These are phyloP conservation scores for Tetradesmus obliquus DNA, from an alignment of 139 green algal species.

Conservation along the genomic window DNA sequence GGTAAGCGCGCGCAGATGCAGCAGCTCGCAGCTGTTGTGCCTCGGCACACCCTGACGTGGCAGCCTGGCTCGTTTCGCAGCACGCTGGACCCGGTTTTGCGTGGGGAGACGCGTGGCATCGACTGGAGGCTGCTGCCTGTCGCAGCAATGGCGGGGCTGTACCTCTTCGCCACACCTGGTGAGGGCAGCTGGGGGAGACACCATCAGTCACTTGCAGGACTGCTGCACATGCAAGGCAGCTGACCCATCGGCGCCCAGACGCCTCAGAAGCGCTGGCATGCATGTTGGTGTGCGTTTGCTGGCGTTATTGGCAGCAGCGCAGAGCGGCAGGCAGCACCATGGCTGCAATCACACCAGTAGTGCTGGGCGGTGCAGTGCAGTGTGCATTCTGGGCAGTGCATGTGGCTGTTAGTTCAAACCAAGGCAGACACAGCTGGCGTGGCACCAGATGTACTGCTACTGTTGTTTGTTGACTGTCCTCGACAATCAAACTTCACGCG, in stretches of 20 bases:
- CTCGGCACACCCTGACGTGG: background rate
- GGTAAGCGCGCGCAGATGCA: slow-evolving; percentile 54
- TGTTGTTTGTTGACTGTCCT: too few species aligned
- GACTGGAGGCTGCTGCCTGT: slow-evolving; percentile 71
- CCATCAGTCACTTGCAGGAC: background rate
- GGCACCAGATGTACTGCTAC: too few species aligned
- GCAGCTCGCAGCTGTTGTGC: background rate
- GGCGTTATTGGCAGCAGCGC: too few species aligned
- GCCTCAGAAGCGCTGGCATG: background rate
- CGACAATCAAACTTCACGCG: too few species aligned
- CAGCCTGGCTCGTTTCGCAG: slow-evolving; percentile 59
- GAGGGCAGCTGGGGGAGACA: background rate
- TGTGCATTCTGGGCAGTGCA: background rate
- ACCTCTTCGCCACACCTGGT: slow-evolving; percentile 81
- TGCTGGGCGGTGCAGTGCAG: background rate
- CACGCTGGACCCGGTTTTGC: slow-evolving; percentile 87
- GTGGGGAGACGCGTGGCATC: slow-evolving; percentile 77
- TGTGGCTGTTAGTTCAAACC: background rate
- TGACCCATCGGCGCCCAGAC: background rate
- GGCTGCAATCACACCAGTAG: background rate
- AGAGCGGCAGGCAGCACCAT: background rate
- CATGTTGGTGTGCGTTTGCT: background rate
- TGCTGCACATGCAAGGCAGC: background rate
- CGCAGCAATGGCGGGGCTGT: slow-evolving; percentile 58
- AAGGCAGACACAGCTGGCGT: background rate